These are phyloP conservation scores for Cutaneotrichosporon sp. DNA, from an alignment of 1,284 basidiomycete species.

Conservation along the genomic window DNA sequence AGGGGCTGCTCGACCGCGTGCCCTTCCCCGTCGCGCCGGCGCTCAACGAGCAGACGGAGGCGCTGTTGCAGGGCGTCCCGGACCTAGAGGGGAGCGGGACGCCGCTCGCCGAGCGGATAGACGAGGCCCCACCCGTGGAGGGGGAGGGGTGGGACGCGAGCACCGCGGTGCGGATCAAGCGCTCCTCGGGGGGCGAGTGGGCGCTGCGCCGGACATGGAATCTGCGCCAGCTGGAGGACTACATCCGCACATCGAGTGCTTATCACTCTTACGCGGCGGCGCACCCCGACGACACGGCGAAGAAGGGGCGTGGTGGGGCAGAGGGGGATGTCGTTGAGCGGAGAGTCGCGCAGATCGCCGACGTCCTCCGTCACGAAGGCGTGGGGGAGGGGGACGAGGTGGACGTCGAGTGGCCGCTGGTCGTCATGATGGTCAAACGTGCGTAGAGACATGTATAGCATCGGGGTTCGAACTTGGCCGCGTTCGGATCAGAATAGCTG, in stretches of 20 bases:
- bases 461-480: neutral
- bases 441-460: neutral
- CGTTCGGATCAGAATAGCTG: too few species aligned
- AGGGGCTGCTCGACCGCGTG: constrained; percentile 68
- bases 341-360: constrained; percentile 61
- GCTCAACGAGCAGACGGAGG: neutral
- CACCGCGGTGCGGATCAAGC: constrained; percentile 33
- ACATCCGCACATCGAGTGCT: constrained; percentile 71
- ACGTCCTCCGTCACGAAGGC: constrained; percentile 55
- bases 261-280: constrained; percentile 68
- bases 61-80: constrained; percentile 46
- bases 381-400: constrained; percentile 43
- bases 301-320: constrained; percentile 25
- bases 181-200: constrained; percentile 53
- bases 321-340: constrained; percentile 65
- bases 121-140: constrained; percentile 26
- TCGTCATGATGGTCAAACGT: constrained; percentile 59
- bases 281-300: constrained; percentile 62
- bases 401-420: constrained; percentile 71
- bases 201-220: constrained; percentile 65
- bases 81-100: constrained; percentile 53
- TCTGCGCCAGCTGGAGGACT: constrained; percentile 66
- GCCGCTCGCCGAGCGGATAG: constrained; percentile 16
- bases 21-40: constrained; percentile 60
- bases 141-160: constrained; percentile 36